Percentiles rank a stretch among this genome's conserved stretches.
Conservation (phyloP, 306 rosid genomes). For the Vicia faba region DNA sequence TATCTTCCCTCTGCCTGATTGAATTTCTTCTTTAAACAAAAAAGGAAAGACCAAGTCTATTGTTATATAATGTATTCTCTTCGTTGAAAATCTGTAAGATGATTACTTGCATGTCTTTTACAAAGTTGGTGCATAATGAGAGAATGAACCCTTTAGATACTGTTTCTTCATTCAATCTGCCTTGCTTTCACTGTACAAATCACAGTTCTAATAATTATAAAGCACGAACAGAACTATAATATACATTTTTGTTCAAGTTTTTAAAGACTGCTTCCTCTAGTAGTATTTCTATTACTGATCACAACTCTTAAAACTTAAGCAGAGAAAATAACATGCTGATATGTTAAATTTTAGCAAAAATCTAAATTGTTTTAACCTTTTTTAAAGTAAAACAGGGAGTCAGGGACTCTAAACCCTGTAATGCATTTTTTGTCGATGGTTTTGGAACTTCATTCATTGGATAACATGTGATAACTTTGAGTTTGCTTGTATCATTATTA, state of each 20-base stretch:
- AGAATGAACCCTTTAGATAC: slow-evolving; percentile 8
- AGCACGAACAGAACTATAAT: not conserved
- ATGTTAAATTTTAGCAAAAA: slow-evolving; percentile 3
- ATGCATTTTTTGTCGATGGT: slow-evolving; percentile 16
- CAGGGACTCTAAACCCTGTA: slow-evolving; percentile 12
- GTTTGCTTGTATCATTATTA: slow-evolving; percentile 8
- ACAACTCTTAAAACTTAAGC: not conserved
- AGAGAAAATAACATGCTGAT: slow-evolving; percentile 12
- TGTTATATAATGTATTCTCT: slow-evolving; percentile 12
- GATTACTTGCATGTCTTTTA: slow-evolving; percentile 21
- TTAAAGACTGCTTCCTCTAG: slow-evolving; percentile 15
- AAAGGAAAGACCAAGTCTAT: slow-evolving; percentile 2
- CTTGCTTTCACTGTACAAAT: not conserved
- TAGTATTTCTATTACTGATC: slow-evolving; percentile 8
- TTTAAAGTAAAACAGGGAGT: slow-evolving; percentile 7
- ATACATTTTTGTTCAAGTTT: slow-evolving; percentile 13
- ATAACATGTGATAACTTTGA: slow-evolving; percentile 21
- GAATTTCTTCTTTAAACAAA: slow-evolving; percentile 20
- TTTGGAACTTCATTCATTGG: slow-evolving; percentile 25
- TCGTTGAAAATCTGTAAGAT: slow-evolving; percentile 21
- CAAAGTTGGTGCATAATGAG: not conserved
- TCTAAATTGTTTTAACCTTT: not conserved
- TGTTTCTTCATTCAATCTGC: slow-evolving; percentile 19
- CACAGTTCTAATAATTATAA: not conserved
- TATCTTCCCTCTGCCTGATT: slow-evolving; percentile 15